Evolutionary conservation across 805 yeast species (phyloP), one percentile per base, ranked within the genome.

Genomic region (Wickerhamia fluorescens): DNA sequence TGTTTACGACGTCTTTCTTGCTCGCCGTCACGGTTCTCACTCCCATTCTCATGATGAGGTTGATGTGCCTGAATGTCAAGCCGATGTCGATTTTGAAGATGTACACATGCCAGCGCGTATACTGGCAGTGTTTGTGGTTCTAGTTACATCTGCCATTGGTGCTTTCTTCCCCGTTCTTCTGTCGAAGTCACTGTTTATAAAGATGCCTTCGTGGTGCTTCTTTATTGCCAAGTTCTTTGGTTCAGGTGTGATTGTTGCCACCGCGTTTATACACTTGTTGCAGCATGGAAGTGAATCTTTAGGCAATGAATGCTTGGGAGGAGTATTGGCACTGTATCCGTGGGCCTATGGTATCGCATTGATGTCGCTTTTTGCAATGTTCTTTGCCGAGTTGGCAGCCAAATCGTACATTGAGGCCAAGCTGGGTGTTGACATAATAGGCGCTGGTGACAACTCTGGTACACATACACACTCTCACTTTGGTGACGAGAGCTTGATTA

Each of bases 221-320:
- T 77, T 78, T 47, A 50, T 75, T 27, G 76, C 83, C 28, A 81
- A 79, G 45, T 81, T 68, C 53, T 83, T 83, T 48, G 94, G 94
- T 36, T 78, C 88, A 3, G 94, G 94, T 31, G 89, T 83, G 27
- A 83, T 83, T 45, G 68, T 83, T 8, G 83, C 89, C 9, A 83
- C 94, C 1, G 84, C 88, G 0, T 80, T 83, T 43, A 75, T 83
- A 17, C 94, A 83, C 56, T 58, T 83, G 35, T 54, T 83, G 34
- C 66, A 72, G 37, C 89, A 86, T 1, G 89, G 92, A 4, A 52
- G 64, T 34, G 81, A 77, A 7, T 65, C 73, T 3, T 58, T 82
- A 25, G 45, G 65, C 1, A 46, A 70, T 26, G 69, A 58, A 7
- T 82, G 92, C 57, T 60, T 82, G 16, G 82, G 83, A 8, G 78